Conservation (phyloP, 164 flowering plant species). For the Hamamelis virginiana region DNA sequence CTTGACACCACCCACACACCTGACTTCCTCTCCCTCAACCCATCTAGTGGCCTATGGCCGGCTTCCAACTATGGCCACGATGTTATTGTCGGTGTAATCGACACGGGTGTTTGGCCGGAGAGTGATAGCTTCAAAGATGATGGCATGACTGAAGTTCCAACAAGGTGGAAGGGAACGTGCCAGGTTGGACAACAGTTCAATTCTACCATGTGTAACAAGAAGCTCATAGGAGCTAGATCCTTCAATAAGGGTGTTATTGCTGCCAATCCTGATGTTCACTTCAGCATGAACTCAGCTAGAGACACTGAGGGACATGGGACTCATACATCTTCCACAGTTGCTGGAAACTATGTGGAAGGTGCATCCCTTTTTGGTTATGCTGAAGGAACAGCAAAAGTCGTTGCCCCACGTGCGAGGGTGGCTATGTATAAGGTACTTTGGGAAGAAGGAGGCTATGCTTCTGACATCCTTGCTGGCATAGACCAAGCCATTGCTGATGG, state of each 20-base stretch:
- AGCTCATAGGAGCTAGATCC: conserved; percentile 66
- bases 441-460: conserved; percentile 22
- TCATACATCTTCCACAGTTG: conserved; percentile 53
- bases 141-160: conserved; percentile 50
- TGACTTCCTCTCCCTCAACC: conserved; percentile 48
- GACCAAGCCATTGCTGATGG: conserved; percentile 66
- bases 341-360: conserved; percentile 35
- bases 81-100: conserved; percentile 47
- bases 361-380: conserved; percentile 42
- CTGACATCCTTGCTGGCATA: conserved; percentile 59
- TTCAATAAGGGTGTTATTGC: conserved; percentile 51
- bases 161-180: conserved; percentile 63
- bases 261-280: conserved; percentile 16
- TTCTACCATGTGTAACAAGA: conserved; percentile 52
- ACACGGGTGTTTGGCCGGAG: conserved; percentile 60
- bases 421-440: conserved; percentile 63
- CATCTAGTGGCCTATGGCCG: conserved; percentile 45
- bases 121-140: conserved; percentile 52
- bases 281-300: conserved; percentile 36
- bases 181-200: conserved; percentile 44
- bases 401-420: conserved; percentile 52
- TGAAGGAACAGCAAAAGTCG: conserved; percentile 44
- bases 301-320: conserved; percentile 59
- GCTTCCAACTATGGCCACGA: conserved; percentile 40
- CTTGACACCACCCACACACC: conserved; percentile 57